These are phyloP conservation scores for Rhodotorula graminis DNA, from an alignment of 768 basidiomycete species.

Conservation along the genomic window DNA sequence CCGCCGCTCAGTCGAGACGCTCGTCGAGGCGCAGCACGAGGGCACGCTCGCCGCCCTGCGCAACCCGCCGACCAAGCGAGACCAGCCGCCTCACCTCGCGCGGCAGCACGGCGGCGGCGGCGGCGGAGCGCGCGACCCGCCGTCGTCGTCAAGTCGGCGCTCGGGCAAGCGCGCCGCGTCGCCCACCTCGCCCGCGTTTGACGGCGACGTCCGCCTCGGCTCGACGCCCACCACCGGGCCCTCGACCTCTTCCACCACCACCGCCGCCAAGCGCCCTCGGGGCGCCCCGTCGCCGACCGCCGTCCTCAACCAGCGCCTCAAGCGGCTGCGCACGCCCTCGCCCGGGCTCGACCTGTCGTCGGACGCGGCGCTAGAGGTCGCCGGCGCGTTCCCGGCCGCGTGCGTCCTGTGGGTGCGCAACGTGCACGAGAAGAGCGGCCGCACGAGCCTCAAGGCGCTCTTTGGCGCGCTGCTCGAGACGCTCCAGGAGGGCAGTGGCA, in stretches of 20 bases:
- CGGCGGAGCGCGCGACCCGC: background rate
- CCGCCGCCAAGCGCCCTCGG: background rate
- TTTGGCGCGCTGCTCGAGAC: conserved; percentile 24
- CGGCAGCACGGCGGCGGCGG: background rate
- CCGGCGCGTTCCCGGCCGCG: conserved; percentile 27
- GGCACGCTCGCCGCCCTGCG: conserved; percentile 14
- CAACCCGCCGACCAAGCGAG: background rate
- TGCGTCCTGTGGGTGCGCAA: conserved; percentile 34
- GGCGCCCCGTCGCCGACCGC: conserved; percentile 9
- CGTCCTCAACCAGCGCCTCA: background rate
- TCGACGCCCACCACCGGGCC: background rate
- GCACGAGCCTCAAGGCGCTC: conserved; percentile 20
- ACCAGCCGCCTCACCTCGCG: conserved; percentile 16
- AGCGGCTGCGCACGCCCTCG: conserved; percentile 9
- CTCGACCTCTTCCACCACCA: background rate
- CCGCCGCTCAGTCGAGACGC: conserved; percentile 19
- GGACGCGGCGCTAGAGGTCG: background rate
- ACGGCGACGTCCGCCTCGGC: background rate
- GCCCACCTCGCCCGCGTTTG: background rate
- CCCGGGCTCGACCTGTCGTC: conserved; percentile 11
- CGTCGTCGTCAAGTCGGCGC: background rate
- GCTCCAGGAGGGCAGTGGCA: conserved; percentile 33
- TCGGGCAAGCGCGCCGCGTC: conserved; percentile 2
- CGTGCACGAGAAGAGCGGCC: conserved; percentile 25
- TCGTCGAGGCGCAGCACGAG: conserved; percentile 6